Evolutionary conservation across 768 basidiomycete genomes (phyloP), one percentile per base, ranked within the genome.

Genomic region (Cystobasidium onofrii): DNA sequence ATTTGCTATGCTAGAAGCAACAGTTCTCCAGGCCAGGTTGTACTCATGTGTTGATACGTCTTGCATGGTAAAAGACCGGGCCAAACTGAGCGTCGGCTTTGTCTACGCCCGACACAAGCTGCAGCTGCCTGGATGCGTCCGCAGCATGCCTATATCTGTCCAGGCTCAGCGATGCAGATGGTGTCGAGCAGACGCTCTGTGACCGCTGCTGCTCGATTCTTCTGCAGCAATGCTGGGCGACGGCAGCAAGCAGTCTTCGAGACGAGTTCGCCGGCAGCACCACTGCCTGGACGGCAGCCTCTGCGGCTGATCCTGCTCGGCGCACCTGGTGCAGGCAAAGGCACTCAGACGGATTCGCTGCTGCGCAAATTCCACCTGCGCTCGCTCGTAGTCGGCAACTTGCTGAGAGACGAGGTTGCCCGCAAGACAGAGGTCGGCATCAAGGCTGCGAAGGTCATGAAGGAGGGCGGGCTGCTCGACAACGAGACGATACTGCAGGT

Each of bases 401-500:
- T 94, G 44, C 82, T 96, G 77, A 84, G 92, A 75, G 88, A 89
- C 76, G 90, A 96, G 76, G 92, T 96, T 74, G 84, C 85, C 17
- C 87, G 90, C 69, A 87, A 88, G 75, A 90, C 90, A 0, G 85
- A 87, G 33, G 81, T 94, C 7, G 92, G 92, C 0, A 82, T 82
- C 70, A 83, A 87, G 77, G 92, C 90, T 0, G 89, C 91, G 79
- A 84, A 84, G 46, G 87, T 92, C 57, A 90, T 96, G 33, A 89
- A 90, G 9, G 83, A 85, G 18, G 92, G 92, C 27, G 88, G 81
- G 10, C 83, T 94, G 17, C 80, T 93, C 6, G 87, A 89, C 0
- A 91, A 93, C 80, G 87, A 90, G 50, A 81, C 92, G 70, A 88
- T 95, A 84, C 83, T 92, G 75, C 86, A 86, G 77, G 85, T 94